These are phyloP conservation scores for Trichosporon asahii DNA, from an alignment of 1,284 basidiomycete species.

Conservation along the genomic window DNA sequence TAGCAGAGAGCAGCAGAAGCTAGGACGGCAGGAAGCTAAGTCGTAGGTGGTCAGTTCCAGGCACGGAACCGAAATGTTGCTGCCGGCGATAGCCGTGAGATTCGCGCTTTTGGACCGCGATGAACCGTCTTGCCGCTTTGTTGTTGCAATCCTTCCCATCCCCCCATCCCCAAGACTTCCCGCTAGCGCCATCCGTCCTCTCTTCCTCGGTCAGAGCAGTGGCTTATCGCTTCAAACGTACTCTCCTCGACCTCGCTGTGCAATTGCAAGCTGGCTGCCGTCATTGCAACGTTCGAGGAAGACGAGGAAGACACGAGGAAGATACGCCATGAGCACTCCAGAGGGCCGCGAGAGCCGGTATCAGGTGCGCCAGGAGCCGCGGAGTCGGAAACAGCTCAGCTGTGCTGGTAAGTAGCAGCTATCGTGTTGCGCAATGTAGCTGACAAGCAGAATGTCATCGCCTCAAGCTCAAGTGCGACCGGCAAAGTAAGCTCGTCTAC, in stretches of 20 bases:
- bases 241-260: neutral
- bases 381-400: slow-evolving; percentile 24
- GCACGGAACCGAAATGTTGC: neutral
- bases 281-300: neutral
- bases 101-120: neutral
- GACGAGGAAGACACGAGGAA: neutral
- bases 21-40: neutral
- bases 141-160: neutral
- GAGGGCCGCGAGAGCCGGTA: slow-evolving; percentile 14
- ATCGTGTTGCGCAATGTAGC: neutral
- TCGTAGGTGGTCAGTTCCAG: neutral
- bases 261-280: too few relatives aligned
- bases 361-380: slow-evolving; percentile 20
- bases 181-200: neutral
- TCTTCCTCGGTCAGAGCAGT: neutral
- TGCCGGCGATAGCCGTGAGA: neutral
- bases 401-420: slow-evolving; percentile 21
- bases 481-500: slow-evolving; percentile 19
- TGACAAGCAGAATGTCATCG: slow-evolving; percentile 26
- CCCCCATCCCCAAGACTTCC: neutral
- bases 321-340: neutral
- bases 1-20: neutral
- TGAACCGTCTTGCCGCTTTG: neutral
- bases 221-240: neutral
- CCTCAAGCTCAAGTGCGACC: slow-evolving; percentile 38